Percentiles rank a stretch among this genome's conserved stretches.
These are phyloP conservation scores for Penicillium lagena DNA, from an alignment of 495 filamentous ascomycete species.

Conservation along the genomic window DNA sequence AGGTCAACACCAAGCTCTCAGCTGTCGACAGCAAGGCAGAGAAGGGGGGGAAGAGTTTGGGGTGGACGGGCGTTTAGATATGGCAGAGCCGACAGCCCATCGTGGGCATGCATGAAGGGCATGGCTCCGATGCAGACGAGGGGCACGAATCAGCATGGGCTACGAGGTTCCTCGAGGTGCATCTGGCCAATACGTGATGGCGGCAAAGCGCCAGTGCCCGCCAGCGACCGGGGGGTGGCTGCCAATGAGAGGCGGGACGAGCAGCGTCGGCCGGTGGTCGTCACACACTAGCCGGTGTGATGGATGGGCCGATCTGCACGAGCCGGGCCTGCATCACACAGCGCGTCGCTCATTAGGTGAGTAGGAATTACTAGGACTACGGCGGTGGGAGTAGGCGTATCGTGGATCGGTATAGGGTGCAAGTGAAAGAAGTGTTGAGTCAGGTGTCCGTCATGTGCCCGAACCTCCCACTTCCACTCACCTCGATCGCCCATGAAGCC, in stretches of 20 bases:
- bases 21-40: slow-evolving; percentile 5
- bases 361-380: too few relatives aligned
- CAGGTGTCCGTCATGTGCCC: too few relatives aligned
- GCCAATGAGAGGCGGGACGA: slow-evolving; percentile 27
- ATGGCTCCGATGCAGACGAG: slow-evolving; percentile 22
- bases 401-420: too few relatives aligned
- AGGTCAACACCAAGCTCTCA: slow-evolving; percentile 14
- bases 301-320: slow-evolving; percentile 29
- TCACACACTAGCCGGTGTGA: slow-evolving; percentile 42
- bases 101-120: slow-evolving; percentile 9
- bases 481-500: too few relatives aligned
- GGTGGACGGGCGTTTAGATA: slow-evolving; percentile 23
- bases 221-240: slow-evolving; percentile 12
- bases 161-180: slow-evolving; percentile 26
- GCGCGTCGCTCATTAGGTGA: too few relatives aligned
- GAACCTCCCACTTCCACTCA: too few relatives aligned
- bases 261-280: slow-evolving; percentile 17
- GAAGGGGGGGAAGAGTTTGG: slow-evolving; percentile 8
- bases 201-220: slow-evolving; percentile 33
- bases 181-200: slow-evolving; percentile 36
- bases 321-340: slow-evolving; percentile 7
- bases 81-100: neutral
- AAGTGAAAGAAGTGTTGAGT: too few relatives aligned
- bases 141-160: slow-evolving; percentile 26
- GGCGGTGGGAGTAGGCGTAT: too few relatives aligned